phyloP scores from a whole-genome alignment of 768 basidiomycete genomes.

The Lyophyllum shimeji region DNA sequence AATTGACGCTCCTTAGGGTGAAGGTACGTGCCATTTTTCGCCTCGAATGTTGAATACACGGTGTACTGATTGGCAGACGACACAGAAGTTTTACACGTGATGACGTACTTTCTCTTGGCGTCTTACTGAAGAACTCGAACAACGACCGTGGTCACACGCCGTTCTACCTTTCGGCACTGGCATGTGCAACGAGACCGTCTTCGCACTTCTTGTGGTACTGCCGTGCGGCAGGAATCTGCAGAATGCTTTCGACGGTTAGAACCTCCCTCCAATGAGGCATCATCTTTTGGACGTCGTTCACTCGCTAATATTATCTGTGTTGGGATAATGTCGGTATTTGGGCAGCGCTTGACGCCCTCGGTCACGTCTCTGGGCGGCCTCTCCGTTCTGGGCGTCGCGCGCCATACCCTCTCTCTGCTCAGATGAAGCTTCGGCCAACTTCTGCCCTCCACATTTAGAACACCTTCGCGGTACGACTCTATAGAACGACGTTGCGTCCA shows the following conservation, averaged over 20 bases:
- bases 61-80: constrained; percentile 2
- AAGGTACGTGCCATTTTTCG: background rate
- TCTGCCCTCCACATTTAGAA: background rate
- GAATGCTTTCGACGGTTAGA: background rate
- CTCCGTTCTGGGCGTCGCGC: background rate
- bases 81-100: background rate
- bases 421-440: background rate
- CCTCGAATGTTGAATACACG: background rate
- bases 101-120: background rate
- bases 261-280: background rate
- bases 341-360: background rate
- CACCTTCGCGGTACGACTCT: background rate
- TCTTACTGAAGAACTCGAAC: background rate
- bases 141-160: background rate
- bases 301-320: constrained; percentile 8
- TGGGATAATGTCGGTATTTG: background rate
- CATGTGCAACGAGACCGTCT: background rate
- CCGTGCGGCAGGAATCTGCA: background rate
- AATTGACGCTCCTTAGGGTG: background rate
- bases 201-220: background rate
- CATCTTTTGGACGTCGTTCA: background rate
- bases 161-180: background rate
- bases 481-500: background rate
- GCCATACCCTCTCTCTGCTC: background rate
- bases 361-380: background rate